These are phyloP conservation scores for Salix dunnii DNA, from an alignment of 345 rosid species.

Conservation along the genomic window DNA sequence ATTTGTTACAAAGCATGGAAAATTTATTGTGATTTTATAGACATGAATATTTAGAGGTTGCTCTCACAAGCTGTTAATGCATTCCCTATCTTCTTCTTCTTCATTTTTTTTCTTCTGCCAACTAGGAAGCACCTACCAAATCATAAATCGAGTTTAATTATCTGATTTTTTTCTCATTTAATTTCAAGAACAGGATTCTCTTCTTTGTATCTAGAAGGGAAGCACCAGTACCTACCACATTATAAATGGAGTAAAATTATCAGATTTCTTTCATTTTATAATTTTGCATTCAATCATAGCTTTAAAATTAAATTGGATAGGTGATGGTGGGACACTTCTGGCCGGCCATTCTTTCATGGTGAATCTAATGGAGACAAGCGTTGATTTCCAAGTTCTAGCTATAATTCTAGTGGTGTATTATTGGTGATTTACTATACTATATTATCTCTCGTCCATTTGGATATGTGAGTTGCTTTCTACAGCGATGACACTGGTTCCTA, in stretches of 20 bases:
- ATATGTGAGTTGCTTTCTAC: too few species aligned
- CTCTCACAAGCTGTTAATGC: too few species aligned
- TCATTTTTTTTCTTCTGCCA: too few species aligned
- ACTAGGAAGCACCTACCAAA: too few species aligned
- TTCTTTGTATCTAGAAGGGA: neutral
- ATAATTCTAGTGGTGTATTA: too few species aligned
- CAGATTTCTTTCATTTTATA: neutral
- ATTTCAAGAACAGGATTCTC: neutral
- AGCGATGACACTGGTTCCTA: too few species aligned
- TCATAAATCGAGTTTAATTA: too few species aligned
- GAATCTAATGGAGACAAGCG: neutral
- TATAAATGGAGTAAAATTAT: neutral
- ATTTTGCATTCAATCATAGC: neutral
- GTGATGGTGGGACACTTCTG: neutral
- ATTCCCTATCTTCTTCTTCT: too few species aligned
- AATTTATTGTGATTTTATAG: neutral
- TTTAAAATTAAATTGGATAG: neutral
- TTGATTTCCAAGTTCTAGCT: neutral
- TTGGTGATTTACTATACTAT: neutral
- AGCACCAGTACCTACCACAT: neutral
- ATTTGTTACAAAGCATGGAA: neutral
- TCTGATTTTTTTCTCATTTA: too few species aligned
- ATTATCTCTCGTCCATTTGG: too few species aligned
- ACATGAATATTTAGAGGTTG: neutral
- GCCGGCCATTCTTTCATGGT: neutral